Evolutionary conservation across 371 early-diverging fungal genomes (phyloP).

Genomic region (Zancudomyces culisetae): DNA sequence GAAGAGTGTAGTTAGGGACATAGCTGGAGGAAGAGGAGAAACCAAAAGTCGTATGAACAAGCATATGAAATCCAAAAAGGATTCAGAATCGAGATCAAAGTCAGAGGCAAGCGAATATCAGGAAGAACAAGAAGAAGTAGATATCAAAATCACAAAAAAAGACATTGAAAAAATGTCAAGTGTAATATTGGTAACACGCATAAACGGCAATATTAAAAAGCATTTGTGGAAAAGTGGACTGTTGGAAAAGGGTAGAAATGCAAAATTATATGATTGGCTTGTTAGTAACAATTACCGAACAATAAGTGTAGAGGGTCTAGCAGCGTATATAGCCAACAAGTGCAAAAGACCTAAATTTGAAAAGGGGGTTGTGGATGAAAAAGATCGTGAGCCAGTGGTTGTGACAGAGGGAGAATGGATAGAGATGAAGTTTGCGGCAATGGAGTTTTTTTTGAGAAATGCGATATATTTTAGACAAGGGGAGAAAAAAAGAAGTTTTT

Average conservation of each 20-base stretch:
- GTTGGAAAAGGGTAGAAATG: background rate
- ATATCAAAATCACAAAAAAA: background rate
- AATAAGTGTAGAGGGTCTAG: background rate
- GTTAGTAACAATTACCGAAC: background rate
- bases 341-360: too few relatives aligned
- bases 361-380: too few relatives aligned
- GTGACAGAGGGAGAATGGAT: background rate
- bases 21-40: too few relatives aligned
- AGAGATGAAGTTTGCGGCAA: background rate
- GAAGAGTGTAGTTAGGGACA: background rate
- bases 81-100: background rate
- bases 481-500: background rate
- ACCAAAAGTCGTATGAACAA: background rate
- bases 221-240: background rate
- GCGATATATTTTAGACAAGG: background rate
- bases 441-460: conserved; percentile 1
- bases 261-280: background rate
- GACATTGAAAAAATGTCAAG: background rate
- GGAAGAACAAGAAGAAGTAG: background rate
- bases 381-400: too few relatives aligned
- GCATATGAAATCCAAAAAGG: too few relatives aligned
- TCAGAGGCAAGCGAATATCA: background rate
- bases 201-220: too few relatives aligned
- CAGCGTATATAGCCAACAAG: background rate
- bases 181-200: too few relatives aligned